Evolutionary conservation across 805 yeast species (phyloP).

Genomic region (Nakazawaea peltata): DNA sequence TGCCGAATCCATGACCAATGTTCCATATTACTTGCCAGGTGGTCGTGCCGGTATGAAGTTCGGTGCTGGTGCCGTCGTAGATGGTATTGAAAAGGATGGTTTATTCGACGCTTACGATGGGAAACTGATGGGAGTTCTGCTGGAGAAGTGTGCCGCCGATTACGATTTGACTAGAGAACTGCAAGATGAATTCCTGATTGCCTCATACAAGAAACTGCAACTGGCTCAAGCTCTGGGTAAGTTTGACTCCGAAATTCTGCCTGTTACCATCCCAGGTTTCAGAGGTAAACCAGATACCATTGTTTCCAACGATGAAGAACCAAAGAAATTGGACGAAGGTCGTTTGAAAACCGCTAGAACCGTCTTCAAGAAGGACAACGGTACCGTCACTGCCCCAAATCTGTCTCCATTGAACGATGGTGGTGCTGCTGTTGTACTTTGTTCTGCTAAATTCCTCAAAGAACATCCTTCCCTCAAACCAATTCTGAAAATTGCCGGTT

Average conservation of each 20-base stretch:
- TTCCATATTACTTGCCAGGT: slow-evolving; percentile 73
- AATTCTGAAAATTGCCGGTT: slow-evolving; percentile 79
- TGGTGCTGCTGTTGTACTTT: slow-evolving; percentile 89
- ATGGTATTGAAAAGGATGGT: slow-evolving; percentile 91
- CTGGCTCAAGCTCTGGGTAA: slow-evolving; percentile 75
- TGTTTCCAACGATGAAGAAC: slow-evolving; percentile 79
- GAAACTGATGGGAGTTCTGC: slow-evolving; percentile 92
- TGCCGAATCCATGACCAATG: slow-evolving; percentile 94
- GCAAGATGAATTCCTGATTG: slow-evolving; percentile 85
- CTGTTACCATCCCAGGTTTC: slow-evolving; percentile 80
- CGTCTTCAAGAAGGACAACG: slow-evolving; percentile 88
- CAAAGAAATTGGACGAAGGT: slow-evolving; percentile 64
- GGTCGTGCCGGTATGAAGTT: slow-evolving; percentile 87
- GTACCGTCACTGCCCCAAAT: slow-evolving; percentile 96
- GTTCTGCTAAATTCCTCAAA: slow-evolving; percentile 74
- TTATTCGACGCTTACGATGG: slow-evolving; percentile 85
- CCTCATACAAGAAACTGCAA: slow-evolving; percentile 81
- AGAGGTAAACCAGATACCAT: slow-evolving; percentile 83
- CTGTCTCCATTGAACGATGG: slow-evolving; percentile 97
- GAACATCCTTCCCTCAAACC: slow-evolving; percentile 88
- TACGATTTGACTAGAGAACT: slow-evolving; percentile 70
- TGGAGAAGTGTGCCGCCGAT: slow-evolving; percentile 92
- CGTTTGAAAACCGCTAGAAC: slow-evolving; percentile 82
- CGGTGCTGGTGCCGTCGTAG: slow-evolving; percentile 74
- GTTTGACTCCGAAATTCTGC: slow-evolving; percentile 75